Conservation (phyloP, 139 green algal species). For the Deuterostichococcus epilithicus region DNA sequence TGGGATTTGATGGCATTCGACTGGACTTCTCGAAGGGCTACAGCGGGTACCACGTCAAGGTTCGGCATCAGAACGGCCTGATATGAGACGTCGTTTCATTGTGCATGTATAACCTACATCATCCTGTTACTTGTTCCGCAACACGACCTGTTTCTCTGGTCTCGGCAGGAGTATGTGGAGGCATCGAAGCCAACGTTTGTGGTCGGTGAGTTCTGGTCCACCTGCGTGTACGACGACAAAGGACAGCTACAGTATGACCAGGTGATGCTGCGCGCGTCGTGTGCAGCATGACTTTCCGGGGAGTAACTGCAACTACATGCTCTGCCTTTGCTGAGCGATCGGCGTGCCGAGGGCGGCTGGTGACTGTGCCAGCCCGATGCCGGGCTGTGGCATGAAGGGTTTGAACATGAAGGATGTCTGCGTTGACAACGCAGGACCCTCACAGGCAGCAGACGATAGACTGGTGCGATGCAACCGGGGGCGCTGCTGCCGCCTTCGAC, state of each 20-base stretch:
- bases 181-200: constrained; percentile 33
- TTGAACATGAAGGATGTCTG: background rate
- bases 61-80: too few relatives aligned
- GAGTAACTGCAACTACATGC: too few relatives aligned
- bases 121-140: background rate
- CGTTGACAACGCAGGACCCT: background rate
- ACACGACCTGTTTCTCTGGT: background rate
- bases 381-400: too few relatives aligned
- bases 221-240: constrained; percentile 7
- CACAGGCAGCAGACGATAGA: constrained; percentile 42
- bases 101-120: too few relatives aligned
- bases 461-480: constrained; percentile 74
- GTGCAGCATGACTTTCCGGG: background rate
- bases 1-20: constrained; percentile 62
- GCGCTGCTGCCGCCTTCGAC: constrained; percentile 82
- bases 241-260: constrained; percentile 34
- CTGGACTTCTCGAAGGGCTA: constrained; percentile 72
- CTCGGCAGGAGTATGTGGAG: constrained; percentile 45
- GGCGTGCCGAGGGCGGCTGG: too few relatives aligned
- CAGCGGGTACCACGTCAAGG: constrained; percentile 12
- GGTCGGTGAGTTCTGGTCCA: constrained; percentile 67
- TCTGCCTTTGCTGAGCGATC: too few relatives aligned
- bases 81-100: too few relatives aligned
- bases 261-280: constrained; percentile 12
- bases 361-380: too few relatives aligned